These are phyloP conservation scores for Catharanthus roseus DNA, from an alignment of 257 asterid species.

Conservation along the genomic window DNA sequence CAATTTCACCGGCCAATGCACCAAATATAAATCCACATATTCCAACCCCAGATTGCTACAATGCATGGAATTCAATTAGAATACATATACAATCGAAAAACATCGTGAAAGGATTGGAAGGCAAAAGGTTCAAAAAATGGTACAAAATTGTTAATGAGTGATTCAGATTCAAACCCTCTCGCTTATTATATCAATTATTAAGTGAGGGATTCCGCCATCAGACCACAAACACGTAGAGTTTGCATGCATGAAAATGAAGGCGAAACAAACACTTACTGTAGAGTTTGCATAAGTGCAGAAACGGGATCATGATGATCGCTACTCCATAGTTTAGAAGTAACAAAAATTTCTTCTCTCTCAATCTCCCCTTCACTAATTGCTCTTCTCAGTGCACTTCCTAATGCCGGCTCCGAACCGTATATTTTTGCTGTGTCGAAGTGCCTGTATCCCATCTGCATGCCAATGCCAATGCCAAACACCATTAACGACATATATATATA, in stretches of 20 bases:
- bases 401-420: slow-evolving; percentile 71
- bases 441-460: slow-evolving; percentile 67
- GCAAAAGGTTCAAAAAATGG: no score
- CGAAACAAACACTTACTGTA: slow-evolving; percentile 41
- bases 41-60: slow-evolving; percentile 67
- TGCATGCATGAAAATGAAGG: no score
- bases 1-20: slow-evolving; percentile 86
- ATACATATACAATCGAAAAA: no score
- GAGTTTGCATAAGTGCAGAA: slow-evolving; percentile 57
- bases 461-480: no score
- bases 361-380: slow-evolving; percentile 40
- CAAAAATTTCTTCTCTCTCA: slow-evolving; percentile 50
- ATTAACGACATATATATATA: no score
- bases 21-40: slow-evolving; percentile 72
- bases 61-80: background rate
- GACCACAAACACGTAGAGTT: no score
- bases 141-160: no score
- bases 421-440: slow-evolving; percentile 83
- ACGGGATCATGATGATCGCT: slow-evolving; percentile 78
- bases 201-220: no score
- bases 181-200: no score
- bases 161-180: no score
- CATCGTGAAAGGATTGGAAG: no score
- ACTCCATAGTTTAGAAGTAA: slow-evolving; percentile 79
- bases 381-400: slow-evolving; percentile 56